Base-by-base conservation (phyloP, 75 land plant genomes). In the Larix kaempferi region DNA sequence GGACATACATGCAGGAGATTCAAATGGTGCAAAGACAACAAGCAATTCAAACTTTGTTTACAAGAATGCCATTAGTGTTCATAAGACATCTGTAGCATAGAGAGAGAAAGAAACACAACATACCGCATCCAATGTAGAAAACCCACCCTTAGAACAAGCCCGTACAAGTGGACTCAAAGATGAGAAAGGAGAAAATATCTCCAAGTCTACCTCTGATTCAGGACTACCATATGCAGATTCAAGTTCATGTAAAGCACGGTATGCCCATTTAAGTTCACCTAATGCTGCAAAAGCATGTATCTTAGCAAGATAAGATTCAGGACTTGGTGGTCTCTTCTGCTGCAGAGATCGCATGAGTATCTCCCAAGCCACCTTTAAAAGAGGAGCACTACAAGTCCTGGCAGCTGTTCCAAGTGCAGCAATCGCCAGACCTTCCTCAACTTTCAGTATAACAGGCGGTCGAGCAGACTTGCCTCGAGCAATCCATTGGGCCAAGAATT, bases 61-160 rank as follows among this genome's bases (percentile, higher is more conserved):
- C 52, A 7, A 44, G 52, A 44, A 44, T 44, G 52, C 2, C 52
- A 44, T 44, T 44, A 44, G 52, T 44, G 7, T 6, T 6, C 52
- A 44, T 44, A 44, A 44, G 52, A 44, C 52, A 44, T 44, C 52
- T 44, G 52, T 44, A 44, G 52, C 8, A 44, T 1, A 7, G 52
- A 44, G 52, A 44, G 52, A 44, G 52, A 65, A 65, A 16, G 52
- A 65, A 65, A 16, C 41, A 39, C 77, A 29, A 59, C 87, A 74
- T 88, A 94, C 99, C 82, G 84, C 80, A 73, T 96, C 99, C 74
- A 96, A 82, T 39, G 95, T 91, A 63, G 82, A 83, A 84, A 90
- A 86, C 56, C 98, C 95, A 71, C 87, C 87, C 71, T 85, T 92
- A 23, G 93, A 83, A 81, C 92, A 87, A 44, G 95, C 94, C 63